These are phyloP conservation scores for Claviceps quebecensis DNA, from an alignment of 2,329 filamentous ascomycete species.

Conservation along the genomic window DNA sequence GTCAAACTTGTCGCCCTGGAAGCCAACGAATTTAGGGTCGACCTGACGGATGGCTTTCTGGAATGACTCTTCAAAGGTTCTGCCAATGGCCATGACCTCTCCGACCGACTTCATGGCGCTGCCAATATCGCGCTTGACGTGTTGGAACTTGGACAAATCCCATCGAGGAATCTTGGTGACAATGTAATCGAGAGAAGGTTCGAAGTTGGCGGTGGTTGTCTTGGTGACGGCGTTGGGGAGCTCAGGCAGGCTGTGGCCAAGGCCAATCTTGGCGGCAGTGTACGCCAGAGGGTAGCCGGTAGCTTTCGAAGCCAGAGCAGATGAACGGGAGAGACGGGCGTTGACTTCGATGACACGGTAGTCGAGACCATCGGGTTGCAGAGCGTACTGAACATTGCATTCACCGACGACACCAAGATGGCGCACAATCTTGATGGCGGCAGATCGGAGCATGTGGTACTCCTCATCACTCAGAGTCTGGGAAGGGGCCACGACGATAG, in stretches of 20 bases:
- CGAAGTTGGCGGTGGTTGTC: conserved; percentile 97
- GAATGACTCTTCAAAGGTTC: conserved; percentile 97
- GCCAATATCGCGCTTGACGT: conserved; percentile 93
- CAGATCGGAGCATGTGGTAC: conserved; percentile 97
- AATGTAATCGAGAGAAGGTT: conserved; percentile 92
- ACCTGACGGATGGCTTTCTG: conserved; percentile 98
- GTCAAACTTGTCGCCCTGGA: conserved; percentile 91
- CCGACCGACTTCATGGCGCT: conserved; percentile 98
- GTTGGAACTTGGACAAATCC: conserved; percentile 98
- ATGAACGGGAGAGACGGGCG: conserved; percentile 93
- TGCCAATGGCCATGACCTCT: conserved; percentile 97
- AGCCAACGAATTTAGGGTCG: conserved; percentile 79
- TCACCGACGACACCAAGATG: conserved; percentile 95
- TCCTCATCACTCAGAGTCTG: conserved; percentile 97
- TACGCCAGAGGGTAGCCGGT: conserved; percentile 96
- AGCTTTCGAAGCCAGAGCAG: conserved; percentile 91
- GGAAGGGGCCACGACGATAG: conserved; percentile 92
- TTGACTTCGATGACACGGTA: conserved; percentile 99
- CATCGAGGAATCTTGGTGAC: conserved; percentile 98
- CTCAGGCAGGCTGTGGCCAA: conserved; percentile 89
- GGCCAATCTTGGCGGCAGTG: conserved; percentile 93
- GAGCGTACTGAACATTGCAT: conserved; percentile 96
- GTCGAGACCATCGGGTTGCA: conserved; percentile 92
- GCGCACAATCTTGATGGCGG: conserved; percentile 95
- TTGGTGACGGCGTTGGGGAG: conserved; percentile 96